These are phyloP conservation scores for Yarrowia porcina DNA, from an alignment of 805 yeast genomes.

Conservation along the genomic window DNA sequence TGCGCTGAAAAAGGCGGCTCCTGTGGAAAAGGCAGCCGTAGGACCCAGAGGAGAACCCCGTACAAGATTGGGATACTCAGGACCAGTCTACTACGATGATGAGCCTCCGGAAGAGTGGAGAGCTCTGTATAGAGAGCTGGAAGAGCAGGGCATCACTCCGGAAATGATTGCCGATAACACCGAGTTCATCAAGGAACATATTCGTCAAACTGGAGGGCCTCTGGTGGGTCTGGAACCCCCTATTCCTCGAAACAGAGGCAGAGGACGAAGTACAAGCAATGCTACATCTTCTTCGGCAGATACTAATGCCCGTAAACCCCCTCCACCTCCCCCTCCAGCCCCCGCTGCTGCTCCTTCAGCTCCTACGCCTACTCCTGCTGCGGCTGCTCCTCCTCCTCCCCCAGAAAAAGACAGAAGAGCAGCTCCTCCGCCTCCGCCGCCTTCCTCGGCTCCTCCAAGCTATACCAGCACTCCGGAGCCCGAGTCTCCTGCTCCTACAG, in stretches of 20 bases:
- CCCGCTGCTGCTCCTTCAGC: constrained; percentile 27
- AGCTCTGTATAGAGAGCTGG: constrained; percentile 65
- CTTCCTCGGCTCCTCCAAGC: constrained; percentile 27
- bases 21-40: constrained; percentile 35
- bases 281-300: constrained; percentile 31
- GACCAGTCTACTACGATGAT: constrained; percentile 63
- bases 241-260: constrained; percentile 55
- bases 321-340: constrained; percentile 27
- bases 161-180: constrained; percentile 87
- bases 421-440: constrained; percentile 31
- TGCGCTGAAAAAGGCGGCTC: constrained; percentile 56
- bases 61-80: constrained; percentile 32
- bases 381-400: constrained; percentile 27
- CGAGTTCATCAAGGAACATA: constrained; percentile 76
- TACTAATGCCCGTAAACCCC: constrained; percentile 32
- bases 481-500: constrained; percentile 31
- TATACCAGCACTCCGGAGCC: constrained; percentile 30
- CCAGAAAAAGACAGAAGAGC: constrained; percentile 19
- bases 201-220: constrained; percentile 70
- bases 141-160: constrained; percentile 74
- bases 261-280: constrained; percentile 25
- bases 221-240: constrained; percentile 84
- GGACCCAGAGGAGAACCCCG: constrained; percentile 68
- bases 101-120: constrained; percentile 86
- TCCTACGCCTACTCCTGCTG: constrained; percentile 30